Conservation (phyloP, 768 basidiomycete genomes). For the Lactarius sp. region DNA sequence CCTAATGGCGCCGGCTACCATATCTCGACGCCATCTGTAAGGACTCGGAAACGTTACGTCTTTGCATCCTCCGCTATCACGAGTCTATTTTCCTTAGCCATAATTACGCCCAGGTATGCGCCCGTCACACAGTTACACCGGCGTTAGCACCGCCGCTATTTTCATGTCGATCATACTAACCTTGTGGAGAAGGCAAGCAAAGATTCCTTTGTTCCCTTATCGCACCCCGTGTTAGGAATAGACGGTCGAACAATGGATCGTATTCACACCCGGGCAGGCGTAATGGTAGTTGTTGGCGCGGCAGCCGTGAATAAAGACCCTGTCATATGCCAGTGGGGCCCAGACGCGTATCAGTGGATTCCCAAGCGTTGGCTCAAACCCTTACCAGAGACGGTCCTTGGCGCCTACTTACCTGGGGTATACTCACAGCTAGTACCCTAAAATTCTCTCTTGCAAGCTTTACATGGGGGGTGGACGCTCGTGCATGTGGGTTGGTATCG, state of each 20-base stretch:
- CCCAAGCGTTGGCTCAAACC: conserved; percentile 28
- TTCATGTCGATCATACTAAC: background rate
- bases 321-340: conserved; percentile 19
- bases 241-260: conserved; percentile 10
- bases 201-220: conserved; percentile 12
- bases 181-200: conserved; percentile 6
- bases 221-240: conserved; percentile 7
- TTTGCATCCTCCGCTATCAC: conserved; percentile 11
- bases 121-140: conserved; percentile 23
- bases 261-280: conserved; percentile 10
- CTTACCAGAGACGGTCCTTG: conserved; percentile 20
- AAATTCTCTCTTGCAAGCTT: background rate
- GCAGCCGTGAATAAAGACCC: conserved; percentile 23
- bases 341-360: conserved; percentile 22
- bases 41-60: conserved; percentile 30
- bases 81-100: background rate
- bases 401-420: conserved; percentile 26
- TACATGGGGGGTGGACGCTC: conserved; percentile 30
- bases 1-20: conserved; percentile 32
- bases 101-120: conserved; percentile 6
- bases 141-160: conserved; percentile 10
- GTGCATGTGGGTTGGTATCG: conserved; percentile 28
- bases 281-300: conserved; percentile 18
- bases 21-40: conserved; percentile 37
- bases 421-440: conserved; percentile 17